A percentile compares a stretch with the other conserved stretches of the same genome.
Evolutionary conservation across 495 filamentous ascomycete species (phyloP).

Genomic region (Lepraria neglecta): DNA sequence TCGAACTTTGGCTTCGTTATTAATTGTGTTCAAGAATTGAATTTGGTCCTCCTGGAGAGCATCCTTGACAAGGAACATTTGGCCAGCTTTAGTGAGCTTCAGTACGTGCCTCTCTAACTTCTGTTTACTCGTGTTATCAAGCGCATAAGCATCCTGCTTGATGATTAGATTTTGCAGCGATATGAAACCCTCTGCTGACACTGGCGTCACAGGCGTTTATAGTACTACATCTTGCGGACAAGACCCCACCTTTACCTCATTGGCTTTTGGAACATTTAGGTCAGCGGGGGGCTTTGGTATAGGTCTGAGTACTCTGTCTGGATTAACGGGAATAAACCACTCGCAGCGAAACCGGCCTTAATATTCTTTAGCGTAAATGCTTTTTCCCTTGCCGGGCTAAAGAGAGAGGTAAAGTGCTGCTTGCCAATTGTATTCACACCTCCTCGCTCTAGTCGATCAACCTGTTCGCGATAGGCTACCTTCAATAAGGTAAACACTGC

Average conservation of each 20-base stretch:
- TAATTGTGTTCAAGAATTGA: slow-evolving; percentile 28
- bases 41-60: slow-evolving; percentile 4
- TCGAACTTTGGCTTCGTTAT: slow-evolving; percentile 32
- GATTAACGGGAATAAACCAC: too few species aligned
- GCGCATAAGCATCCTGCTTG: slow-evolving; percentile 34
- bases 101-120: slow-evolving; percentile 3
- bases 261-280: slow-evolving; percentile 25
- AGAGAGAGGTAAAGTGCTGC: slow-evolving; percentile 24
- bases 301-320: slow-evolving; percentile 32
- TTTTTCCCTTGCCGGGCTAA: slow-evolving; percentile 30
- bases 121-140: slow-evolving; percentile 17
- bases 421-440: slow-evolving; percentile 32
- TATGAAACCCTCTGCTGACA: neutral
- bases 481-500: slow-evolving; percentile 23
- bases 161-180: slow-evolving; percentile 32
- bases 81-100: slow-evolving; percentile 6
- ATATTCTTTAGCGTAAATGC: slow-evolving; percentile 35
- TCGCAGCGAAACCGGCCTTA: slow-evolving; percentile 29
- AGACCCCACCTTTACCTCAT: slow-evolving; percentile 11
- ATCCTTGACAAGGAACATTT: neutral
- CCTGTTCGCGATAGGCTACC: slow-evolving; percentile 24
- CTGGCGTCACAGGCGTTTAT: slow-evolving; percentile 28
- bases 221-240: slow-evolving; percentile 18
- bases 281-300: slow-evolving; percentile 28
- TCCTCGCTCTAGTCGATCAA: slow-evolving; percentile 27